Conservation (phyloP, 306 rosid genomes). For the Parietaria judaica region DNA sequence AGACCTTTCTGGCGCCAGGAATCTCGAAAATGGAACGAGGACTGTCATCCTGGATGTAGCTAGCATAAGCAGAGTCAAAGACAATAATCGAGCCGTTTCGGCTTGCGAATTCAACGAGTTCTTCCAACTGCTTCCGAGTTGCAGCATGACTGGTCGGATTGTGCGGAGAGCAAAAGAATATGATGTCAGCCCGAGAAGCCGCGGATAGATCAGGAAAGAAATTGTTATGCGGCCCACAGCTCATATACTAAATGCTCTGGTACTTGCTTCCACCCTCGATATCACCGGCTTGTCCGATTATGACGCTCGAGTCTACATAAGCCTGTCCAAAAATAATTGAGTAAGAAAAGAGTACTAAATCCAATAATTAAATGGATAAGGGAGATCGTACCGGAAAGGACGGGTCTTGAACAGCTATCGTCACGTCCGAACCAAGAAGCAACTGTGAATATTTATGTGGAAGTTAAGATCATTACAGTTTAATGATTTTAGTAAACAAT, state of each 20-base stretch:
- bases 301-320: conserved; percentile 65
- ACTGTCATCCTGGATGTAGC: conserved; percentile 51
- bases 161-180: conserved; percentile 81
- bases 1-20: conserved; percentile 60
- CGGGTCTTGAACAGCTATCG: conserved; percentile 60
- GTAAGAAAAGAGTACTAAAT: background rate
- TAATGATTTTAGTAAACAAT: background rate
- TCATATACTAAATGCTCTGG: conserved; percentile 57
- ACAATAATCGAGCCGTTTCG: conserved; percentile 61
- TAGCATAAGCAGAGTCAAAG: conserved; percentile 59
- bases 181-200: conserved; percentile 40
- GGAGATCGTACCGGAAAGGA: conserved; percentile 50
- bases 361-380: no score
- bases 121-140: conserved; percentile 46
- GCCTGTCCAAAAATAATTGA: conserved; percentile 33
- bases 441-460: conserved; percentile 30
- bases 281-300: conserved; percentile 57
- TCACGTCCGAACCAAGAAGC: conserved; percentile 55
- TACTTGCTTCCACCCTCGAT: conserved; percentile 24
- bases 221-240: conserved; percentile 39
- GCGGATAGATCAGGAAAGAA: conserved; percentile 54
- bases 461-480: conserved; percentile 15
- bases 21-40: conserved; percentile 64
- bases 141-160: conserved; percentile 81
- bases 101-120: conserved; percentile 57